Evolutionary conservation across 2,329 filamentous ascomycete genomes (phyloP).

Genomic region (Penicillium crustosum): DNA sequence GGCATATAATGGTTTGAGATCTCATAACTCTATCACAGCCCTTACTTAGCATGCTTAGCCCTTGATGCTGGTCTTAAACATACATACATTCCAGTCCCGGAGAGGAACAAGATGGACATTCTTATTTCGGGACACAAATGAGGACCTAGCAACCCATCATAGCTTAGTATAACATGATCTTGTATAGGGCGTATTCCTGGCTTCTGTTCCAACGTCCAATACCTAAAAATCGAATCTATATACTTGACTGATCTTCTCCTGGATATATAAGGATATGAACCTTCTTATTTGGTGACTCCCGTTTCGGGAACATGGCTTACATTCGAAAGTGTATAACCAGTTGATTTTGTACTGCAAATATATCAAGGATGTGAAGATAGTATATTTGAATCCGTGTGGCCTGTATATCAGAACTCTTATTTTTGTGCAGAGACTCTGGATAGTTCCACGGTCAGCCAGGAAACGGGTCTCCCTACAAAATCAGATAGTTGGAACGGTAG

Average conservation of each 20-base stretch:
- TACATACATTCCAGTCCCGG: constrained; percentile 11
- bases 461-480: neutral
- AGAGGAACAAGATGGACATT: neutral
- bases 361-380: neutral
- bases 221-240: neutral
- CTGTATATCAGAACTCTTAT: neutral
- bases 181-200: neutral
- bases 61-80: constrained; percentile 13
- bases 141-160: too few species aligned
- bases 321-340: neutral
- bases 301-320: neutral
- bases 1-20: neutral
- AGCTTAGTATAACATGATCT: neutral
- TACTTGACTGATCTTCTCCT: neutral
- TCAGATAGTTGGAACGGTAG: neutral
- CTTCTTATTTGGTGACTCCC: neutral
- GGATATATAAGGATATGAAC: neutral
- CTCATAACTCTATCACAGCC: neutral
- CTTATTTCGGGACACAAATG: neutral
- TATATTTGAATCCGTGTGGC: too few species aligned
- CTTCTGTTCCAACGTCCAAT: neutral
- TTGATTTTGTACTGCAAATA: neutral
- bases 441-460: neutral
- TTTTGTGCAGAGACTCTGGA: neutral
- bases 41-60: constrained; percentile 10